Conservation (phyloP, 2,329 filamentous ascomycete species). For the Magnaporthales sp. region DNA sequence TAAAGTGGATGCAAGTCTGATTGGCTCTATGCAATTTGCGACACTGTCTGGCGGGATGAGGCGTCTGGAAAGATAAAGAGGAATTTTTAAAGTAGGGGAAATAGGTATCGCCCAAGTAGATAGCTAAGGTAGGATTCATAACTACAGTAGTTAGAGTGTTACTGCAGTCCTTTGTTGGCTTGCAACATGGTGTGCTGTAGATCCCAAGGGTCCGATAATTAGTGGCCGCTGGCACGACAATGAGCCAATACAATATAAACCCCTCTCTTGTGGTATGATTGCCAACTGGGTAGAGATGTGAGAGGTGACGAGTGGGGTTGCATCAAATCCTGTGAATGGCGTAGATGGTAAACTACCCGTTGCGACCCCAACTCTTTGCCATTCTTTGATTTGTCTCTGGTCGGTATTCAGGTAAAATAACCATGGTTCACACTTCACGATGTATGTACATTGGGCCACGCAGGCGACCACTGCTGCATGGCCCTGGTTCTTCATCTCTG, state of each 20-base stretch:
- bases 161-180: background rate
- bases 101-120: background rate
- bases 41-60: too few relatives aligned
- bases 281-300: background rate
- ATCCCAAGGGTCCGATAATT: background rate
- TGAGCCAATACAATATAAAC: background rate
- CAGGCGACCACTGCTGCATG: background rate
- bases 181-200: background rate
- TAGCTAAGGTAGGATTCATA: background rate
- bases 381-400: background rate
- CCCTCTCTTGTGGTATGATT: background rate
- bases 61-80: background rate
- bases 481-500: background rate
- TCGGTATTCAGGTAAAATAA: background rate
- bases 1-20: background rate
- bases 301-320: background rate
- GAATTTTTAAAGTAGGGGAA: background rate
- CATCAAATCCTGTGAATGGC: background rate
- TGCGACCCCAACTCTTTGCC: background rate
- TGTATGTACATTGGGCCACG: background rate
- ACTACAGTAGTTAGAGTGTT: background rate
- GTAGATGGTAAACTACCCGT: background rate
- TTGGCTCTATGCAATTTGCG: background rate
- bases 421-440: background rate
- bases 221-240: background rate